These are phyloP conservation scores for Amanita thiersii DNA, from an alignment of 768 basidiomycete species.

Conservation along the genomic window DNA sequence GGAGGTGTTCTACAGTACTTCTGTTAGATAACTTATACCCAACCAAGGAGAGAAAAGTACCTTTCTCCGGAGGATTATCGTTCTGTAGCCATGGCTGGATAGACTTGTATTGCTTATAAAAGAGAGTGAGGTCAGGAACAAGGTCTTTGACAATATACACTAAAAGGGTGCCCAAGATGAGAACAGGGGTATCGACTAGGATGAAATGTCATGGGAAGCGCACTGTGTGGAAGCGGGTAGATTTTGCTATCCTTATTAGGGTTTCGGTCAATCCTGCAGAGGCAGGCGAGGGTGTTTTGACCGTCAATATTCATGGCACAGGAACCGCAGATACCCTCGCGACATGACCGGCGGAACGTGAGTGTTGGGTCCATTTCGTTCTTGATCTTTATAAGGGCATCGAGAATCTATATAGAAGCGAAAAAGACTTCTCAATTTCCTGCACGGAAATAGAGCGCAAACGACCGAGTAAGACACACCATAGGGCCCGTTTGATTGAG, in stretches of 20 bases:
- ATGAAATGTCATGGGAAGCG: conserved; percentile 19
- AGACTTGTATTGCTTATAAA: conserved; percentile 99
- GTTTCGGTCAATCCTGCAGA: conserved; percentile 88
- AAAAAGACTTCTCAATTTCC: not conserved
- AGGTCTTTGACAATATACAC: conserved; percentile 99
- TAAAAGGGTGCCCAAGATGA: conserved; percentile 19
- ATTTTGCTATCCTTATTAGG: conserved; percentile 73
- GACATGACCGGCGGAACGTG: conserved; percentile 89
- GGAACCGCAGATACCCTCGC: conserved; percentile 95
- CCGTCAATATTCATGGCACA: conserved; percentile 99
- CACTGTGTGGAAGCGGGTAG: conserved; percentile 96
- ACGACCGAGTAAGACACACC: conserved; percentile 32
- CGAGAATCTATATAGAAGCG: conserved; percentile 47
- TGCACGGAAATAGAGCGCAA: not conserved
- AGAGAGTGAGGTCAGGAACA: conserved; percentile 83
- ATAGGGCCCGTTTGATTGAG: conserved; percentile 94
- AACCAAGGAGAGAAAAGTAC: conserved; percentile 9
- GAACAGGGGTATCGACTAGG: not conserved
- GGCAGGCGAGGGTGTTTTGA: conserved; percentile 94
- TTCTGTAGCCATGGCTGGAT: conserved; percentile 96
- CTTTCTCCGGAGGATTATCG: conserved; percentile 77
- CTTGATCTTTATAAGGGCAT: conserved; percentile 98
- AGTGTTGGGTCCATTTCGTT: conserved; percentile 96
- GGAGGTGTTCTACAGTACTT: conserved; percentile 58
- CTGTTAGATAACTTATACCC: not conserved